Evolutionary conservation across 2,329 filamentous ascomycete species (phyloP).

Genomic region (Exophiala alcalophila): DNA sequence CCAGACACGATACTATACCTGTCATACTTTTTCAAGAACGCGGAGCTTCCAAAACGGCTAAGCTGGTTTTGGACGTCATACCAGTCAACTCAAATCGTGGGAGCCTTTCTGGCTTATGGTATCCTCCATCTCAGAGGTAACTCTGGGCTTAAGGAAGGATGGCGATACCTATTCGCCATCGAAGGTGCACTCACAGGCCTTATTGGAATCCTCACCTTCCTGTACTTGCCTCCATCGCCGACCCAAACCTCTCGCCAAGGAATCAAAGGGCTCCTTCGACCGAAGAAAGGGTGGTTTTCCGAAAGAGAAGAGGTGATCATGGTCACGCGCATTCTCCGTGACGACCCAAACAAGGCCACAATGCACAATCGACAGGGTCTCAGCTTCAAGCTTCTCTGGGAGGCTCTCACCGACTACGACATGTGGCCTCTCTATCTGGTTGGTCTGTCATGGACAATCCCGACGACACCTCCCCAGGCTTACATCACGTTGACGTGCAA

Average conservation of each 20-base stretch:
- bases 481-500: slow-evolving; percentile 61
- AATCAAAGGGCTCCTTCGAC: slow-evolving; percentile 48
- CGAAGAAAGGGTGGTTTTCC: slow-evolving; percentile 56
- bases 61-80: slow-evolving; percentile 70
- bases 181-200: slow-evolving; percentile 49
- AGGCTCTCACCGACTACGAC: slow-evolving; percentile 57
- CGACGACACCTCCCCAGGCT: slow-evolving; percentile 47
- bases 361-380: slow-evolving; percentile 61
- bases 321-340: slow-evolving; percentile 57
- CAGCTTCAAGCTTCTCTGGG: slow-evolving; percentile 57
- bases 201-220: slow-evolving; percentile 55
- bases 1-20: slow-evolving; percentile 33
- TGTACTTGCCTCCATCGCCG: slow-evolving; percentile 63
- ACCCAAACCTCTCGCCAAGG: slow-evolving; percentile 59
- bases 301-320: slow-evolving; percentile 60
- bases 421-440: slow-evolving; percentile 59
- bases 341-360: slow-evolving; percentile 58
- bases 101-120: slow-evolving; percentile 28
- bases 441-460: slow-evolving; percentile 55
- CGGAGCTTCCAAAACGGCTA: slow-evolving; percentile 65
- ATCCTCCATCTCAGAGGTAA: slow-evolving; percentile 38
- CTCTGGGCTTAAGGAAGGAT: slow-evolving; percentile 48
- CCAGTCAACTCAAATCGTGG: slow-evolving; percentile 28
- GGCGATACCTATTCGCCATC: slow-evolving; percentile 38
- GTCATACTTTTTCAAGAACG: slow-evolving; percentile 68